A percentile compares a stretch with the other conserved stretches of the same genome.
These are phyloP conservation scores for Nigrograna mackinnonii DNA, from an alignment of 2,329 filamentous ascomycete species.

Conservation along the genomic window DNA sequence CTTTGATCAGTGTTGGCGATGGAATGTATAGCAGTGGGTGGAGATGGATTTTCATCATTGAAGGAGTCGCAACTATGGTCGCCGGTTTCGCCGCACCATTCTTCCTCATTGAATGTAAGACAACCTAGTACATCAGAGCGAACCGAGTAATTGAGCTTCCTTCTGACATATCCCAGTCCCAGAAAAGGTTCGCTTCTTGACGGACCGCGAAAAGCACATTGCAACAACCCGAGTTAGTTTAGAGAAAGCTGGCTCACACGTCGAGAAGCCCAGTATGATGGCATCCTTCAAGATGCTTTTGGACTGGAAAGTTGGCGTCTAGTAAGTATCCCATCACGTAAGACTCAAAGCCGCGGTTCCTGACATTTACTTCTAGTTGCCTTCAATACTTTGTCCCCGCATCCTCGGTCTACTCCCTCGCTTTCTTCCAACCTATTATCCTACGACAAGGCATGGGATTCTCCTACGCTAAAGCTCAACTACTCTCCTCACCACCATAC, in stretches of 20 bases:
- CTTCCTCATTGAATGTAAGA: constrained; percentile 27
- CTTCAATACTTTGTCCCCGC: constrained; percentile 34
- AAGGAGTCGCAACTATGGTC: constrained; percentile 21
- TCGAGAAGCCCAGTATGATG: constrained; percentile 25
- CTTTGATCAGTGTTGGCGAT: constrained; percentile 33
- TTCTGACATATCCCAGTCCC: constrained; percentile 19
- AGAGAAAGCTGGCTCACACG: constrained; percentile 24
- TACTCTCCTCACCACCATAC: constrained; percentile 26
- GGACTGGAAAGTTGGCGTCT: constrained; percentile 34
- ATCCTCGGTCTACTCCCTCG: constrained; percentile 26
- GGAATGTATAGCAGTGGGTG: constrained; percentile 34
- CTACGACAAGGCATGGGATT: constrained; percentile 29
- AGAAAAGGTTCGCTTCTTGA: constrained; percentile 30
- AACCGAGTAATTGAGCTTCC: constrained; percentile 1
- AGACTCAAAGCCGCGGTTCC: not conserved
- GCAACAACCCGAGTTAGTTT: constrained; percentile 23
- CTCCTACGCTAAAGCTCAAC: constrained; percentile 22
- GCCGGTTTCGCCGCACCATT: constrained; percentile 21
- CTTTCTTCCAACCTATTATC: constrained; percentile 27
- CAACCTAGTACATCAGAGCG: not conserved
- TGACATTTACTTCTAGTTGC: not conserved
- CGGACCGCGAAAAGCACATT: constrained; percentile 27
- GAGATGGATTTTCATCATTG: constrained; percentile 33
- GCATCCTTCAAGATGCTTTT: constrained; percentile 24
- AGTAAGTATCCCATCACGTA: constrained; percentile 10